Evolutionary conservation across 2,329 filamentous ascomycete genomes (phyloP).

Genomic region (Chaetomiaceae sp.): DNA sequence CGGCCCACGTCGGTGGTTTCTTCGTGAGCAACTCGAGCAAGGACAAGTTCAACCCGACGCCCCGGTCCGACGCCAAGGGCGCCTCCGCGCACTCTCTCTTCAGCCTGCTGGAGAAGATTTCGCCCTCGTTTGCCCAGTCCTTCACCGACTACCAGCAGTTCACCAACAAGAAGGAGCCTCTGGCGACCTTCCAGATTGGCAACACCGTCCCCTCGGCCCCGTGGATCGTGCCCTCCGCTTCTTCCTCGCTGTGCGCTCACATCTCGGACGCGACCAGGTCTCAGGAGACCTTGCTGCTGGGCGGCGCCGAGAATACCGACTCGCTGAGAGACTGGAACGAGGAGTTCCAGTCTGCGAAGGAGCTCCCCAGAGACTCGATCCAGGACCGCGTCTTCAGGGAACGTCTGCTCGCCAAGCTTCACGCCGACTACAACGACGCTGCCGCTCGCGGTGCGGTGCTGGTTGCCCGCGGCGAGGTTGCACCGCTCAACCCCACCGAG

Average conservation of each 20-base stretch:
- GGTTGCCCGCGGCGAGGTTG: conserved; percentile 87
- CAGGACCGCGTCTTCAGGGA: conserved; percentile 96
- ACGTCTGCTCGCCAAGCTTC: conserved; percentile 88
- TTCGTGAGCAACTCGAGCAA: conserved; percentile 96
- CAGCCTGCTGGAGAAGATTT: conserved; percentile 70
- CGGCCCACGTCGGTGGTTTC: conserved; percentile 89
- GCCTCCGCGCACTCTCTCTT: conserved; percentile 81
- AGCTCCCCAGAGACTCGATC: conserved; percentile 87
- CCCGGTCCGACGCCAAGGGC: conserved; percentile 72
- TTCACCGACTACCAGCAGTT: conserved; percentile 78
- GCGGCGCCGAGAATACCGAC: conserved; percentile 89
- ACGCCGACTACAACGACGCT: conserved; percentile 95
- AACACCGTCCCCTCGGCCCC: conserved; percentile 90
- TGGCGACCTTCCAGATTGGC: conserved; percentile 92
- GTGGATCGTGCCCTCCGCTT: conserved; percentile 75
- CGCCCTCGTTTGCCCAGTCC: conserved; percentile 71
- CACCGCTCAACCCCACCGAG: conserved; percentile 92
- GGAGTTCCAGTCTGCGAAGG: conserved; percentile 94
- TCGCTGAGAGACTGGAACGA: conserved; percentile 98
- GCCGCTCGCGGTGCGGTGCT: conserved; percentile 87
- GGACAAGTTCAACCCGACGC: conserved; percentile 88
- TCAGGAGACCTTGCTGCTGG: conserved; percentile 86
- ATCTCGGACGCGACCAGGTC: conserved; percentile 79
- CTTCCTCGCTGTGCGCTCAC: conserved; percentile 63
- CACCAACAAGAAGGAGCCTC: conserved; percentile 78